phyloP scores from a whole-genome alignment of 164 flowering plant genomes.

The Tetrastigma voinierianum region DNA sequence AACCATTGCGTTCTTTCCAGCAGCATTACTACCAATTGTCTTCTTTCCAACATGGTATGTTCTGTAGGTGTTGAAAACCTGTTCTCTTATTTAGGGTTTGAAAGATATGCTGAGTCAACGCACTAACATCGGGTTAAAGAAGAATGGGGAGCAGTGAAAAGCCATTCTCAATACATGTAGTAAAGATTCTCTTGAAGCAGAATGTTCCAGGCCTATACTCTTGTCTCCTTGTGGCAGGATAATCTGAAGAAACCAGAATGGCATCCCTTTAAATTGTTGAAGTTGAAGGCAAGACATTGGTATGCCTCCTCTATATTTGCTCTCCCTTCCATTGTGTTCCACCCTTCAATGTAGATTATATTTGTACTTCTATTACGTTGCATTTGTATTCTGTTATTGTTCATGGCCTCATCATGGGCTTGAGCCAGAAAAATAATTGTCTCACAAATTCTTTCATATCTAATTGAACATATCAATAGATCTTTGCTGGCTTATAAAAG shows the following conservation, averaged over 20 bases:
- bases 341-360: too few species aligned
- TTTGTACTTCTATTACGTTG: too few species aligned
- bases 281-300: constrained; percentile 28
- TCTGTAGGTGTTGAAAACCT: neutral
- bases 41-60: too few species aligned
- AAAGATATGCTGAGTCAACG: constrained; percentile 27
- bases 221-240: constrained; percentile 64
- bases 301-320: constrained; percentile 6
- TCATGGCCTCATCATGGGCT: neutral
- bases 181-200: constrained; percentile 36
- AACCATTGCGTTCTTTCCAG: too few species aligned
- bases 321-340: neutral
- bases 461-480: too few species aligned
- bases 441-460: too few species aligned
- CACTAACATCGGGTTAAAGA: constrained; percentile 44
- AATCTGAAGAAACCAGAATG: constrained; percentile 44
- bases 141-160: constrained; percentile 68
- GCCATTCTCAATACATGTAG: constrained; percentile 40
- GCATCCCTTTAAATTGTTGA: constrained; percentile 50
- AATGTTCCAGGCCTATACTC: constrained; percentile 33
- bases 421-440: neutral
- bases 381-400: too few species aligned
- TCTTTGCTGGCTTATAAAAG: neutral
- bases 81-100: constrained; percentile 39
- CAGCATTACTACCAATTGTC: too few species aligned